Percentiles rank a stretch among this genome's conserved stretches.
phyloP scores from a whole-genome alignment of 345 rosid genomes.

The Eucalyptus erythrocorys region DNA sequence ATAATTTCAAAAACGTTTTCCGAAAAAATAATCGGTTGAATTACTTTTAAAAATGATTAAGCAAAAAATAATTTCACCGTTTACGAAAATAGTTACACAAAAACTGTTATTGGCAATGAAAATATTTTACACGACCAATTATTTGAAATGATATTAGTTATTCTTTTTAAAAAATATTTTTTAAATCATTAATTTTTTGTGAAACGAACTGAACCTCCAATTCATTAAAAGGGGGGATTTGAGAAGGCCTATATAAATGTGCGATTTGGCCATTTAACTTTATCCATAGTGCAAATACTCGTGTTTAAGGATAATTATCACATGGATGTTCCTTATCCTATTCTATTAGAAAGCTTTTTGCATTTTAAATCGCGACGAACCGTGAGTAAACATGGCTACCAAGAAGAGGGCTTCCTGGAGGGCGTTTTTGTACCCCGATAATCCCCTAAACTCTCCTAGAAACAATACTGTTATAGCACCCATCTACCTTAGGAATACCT shows the following conservation, averaged over 20 bases:
- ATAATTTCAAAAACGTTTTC: no score
- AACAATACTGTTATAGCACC: no score
- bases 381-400: background rate
- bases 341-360: background rate
- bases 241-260: background rate
- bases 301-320: background rate
- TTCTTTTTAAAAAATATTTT: no score
- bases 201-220: background rate
- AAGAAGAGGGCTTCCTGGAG: background rate
- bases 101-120: no score
- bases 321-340: background rate
- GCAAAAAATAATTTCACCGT: background rate
- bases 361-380: background rate
- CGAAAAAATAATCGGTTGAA: accelerated
- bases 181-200: accelerated
- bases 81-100: no score
- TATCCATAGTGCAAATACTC: background rate
- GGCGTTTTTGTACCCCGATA: background rate
- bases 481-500: background rate
- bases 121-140: no score
- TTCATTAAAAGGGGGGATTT: background rate
- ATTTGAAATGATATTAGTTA: no score
- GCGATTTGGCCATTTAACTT: background rate
- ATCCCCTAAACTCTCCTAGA: background rate
- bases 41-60: background rate